Evolutionary conservation across 106 monocot species (phyloP).

Genomic region (Dioscorea zingiberensis): DNA sequence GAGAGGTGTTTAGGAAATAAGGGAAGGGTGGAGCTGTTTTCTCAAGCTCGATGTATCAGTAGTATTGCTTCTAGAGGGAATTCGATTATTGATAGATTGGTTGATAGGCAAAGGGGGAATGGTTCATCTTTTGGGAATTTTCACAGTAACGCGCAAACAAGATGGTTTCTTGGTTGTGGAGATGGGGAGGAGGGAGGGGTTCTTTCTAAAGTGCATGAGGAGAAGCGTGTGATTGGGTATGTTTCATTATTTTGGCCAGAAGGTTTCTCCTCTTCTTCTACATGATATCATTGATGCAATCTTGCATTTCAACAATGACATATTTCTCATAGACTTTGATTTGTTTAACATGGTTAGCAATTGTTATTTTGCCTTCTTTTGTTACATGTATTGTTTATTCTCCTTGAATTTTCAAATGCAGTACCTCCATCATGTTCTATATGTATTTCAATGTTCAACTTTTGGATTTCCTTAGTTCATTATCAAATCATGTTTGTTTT

Average conservation of each 20-base stretch:
- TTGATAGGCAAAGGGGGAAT: not conserved
- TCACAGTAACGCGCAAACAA: conserved; percentile 23
- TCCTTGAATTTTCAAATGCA: too few relatives aligned
- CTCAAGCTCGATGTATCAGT: conserved; percentile 10
- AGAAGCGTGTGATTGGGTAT: conserved; percentile 83
- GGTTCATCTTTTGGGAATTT: conserved; percentile 3
- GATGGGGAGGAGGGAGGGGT: conserved; percentile 80
- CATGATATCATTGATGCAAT: not conserved
- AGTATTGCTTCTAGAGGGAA: conserved; percentile 3
- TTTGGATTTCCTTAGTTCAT: too few relatives aligned
- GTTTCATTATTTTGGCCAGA: not conserved
- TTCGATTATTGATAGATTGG: conserved; percentile 1
- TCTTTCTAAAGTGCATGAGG: conserved; percentile 69
- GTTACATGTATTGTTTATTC: not conserved
- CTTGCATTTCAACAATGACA: not conserved
- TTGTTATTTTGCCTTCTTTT: not conserved
- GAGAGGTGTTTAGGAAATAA: not conserved
- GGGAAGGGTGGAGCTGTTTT: conserved; percentile 2
- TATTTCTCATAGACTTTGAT: not conserved
- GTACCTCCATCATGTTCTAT: not conserved
- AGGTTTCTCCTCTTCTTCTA: not conserved
- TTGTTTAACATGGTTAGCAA: not conserved
- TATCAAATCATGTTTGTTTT: too few relatives aligned
- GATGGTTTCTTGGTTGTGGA: conserved; percentile 77
- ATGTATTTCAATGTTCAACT: too few relatives aligned